Percentiles rank a stretch among this genome's conserved stretches.
Conservation (phyloP, 208 protist genomes). For the Trypanosoma cruzi region DNA sequence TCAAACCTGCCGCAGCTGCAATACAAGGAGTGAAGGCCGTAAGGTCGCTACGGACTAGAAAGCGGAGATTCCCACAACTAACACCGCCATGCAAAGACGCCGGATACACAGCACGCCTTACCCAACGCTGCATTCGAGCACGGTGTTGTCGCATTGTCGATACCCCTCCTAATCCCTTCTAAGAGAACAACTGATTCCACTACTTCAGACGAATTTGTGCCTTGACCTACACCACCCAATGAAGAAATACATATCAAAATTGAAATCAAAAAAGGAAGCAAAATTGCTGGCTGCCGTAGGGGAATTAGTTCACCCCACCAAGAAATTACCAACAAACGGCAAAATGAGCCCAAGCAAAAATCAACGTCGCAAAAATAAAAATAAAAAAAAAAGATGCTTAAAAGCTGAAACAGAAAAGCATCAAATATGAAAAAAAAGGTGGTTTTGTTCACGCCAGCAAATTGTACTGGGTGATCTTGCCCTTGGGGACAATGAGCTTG, state of each 20-base stretch:
- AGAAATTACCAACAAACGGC: background rate
- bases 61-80: background rate
- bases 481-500: constrained; percentile 78
- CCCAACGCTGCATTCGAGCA: constrained; percentile 1
- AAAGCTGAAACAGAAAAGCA: constrained; percentile 3
- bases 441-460: constrained; percentile 11
- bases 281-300: background rate
- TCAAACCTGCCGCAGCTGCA: background rate
- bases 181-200: background rate
- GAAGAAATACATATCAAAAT: constrained; percentile 3
- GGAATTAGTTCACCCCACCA: background rate
- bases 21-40: background rate
- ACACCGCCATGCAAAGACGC: background rate
- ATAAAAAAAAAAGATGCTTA: background rate
- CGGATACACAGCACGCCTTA: constrained; percentile 2
- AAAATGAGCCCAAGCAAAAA: background rate
- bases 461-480: constrained; percentile 76
- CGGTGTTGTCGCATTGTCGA: background rate
- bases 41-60: too few species aligned
- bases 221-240: constrained; percentile 1
- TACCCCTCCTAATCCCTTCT: background rate
- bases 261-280: constrained; percentile 12
- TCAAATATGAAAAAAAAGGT: constrained; percentile 29
- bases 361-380: too few species aligned
- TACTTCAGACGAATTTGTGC: background rate